Percentiles rank a stretch among this genome's conserved stretches.
These are phyloP conservation scores for Pichia sp. DNA, from an alignment of 1,139 yeast species.

Conservation along the genomic window DNA sequence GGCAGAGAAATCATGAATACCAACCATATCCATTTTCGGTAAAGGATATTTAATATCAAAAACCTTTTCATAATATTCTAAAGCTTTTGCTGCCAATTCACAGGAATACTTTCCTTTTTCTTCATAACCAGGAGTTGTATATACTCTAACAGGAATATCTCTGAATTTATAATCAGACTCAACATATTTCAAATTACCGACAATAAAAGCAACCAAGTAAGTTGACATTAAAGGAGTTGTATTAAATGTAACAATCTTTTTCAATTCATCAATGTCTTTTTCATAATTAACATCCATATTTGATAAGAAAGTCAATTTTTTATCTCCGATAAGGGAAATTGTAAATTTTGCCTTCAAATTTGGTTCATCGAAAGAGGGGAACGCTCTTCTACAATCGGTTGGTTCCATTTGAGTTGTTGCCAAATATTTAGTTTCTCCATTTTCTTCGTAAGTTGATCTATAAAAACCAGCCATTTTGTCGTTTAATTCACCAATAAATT, in stretches of 20 bases:
- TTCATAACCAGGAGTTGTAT: constrained; percentile 51
- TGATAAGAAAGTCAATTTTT: constrained; percentile 62
- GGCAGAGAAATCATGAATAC: constrained; percentile 52
- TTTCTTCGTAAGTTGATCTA: constrained; percentile 63
- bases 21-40: constrained; percentile 56
- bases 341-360: constrained; percentile 75
- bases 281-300: constrained; percentile 65
- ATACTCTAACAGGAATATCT: constrained; percentile 51
- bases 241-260: constrained; percentile 44
- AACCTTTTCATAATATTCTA: constrained; percentile 46
- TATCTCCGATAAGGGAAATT: constrained; percentile 56
- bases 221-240: constrained; percentile 51
- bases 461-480: constrained; percentile 87
- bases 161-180: constrained; percentile 38
- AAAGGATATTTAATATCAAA: constrained; percentile 54
- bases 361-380: constrained; percentile 91
- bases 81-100: constrained; percentile 48
- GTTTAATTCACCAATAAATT: constrained; percentile 47
- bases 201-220: constrained; percentile 52
- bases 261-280: constrained; percentile 34
- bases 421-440: constrained; percentile 61
- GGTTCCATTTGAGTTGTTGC: constrained; percentile 90
- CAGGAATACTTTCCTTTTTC: constrained; percentile 46
- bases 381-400: constrained; percentile 85
- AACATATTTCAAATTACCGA: constrained; percentile 51